phyloP scores from a whole-genome alignment of 108 stramenopile genomes.

The Cyclotella choctawhatcheeana region DNA sequence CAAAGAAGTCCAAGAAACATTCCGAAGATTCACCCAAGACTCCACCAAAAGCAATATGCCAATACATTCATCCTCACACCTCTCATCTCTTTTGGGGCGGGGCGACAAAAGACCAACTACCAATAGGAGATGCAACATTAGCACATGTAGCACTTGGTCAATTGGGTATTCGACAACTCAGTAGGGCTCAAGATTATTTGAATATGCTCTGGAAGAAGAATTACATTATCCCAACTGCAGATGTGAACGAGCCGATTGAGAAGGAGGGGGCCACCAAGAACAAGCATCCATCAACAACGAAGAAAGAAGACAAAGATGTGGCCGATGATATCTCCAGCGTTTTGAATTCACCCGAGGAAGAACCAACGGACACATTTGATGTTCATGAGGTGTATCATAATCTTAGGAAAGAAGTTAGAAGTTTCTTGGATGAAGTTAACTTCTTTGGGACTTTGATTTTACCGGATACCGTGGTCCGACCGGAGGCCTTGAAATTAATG shows the following conservation, averaged over 20 bases:
- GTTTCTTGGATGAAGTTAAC: slow-evolving; percentile 49
- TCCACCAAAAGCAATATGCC: slow-evolving; percentile 1
- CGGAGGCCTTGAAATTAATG: slow-evolving; percentile 15
- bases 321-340: neutral
- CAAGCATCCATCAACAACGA: neutral
- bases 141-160: slow-evolving; percentile 26
- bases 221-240: slow-evolving; percentile 22
- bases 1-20: neutral
- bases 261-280: slow-evolving; percentile 1
- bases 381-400: slow-evolving; percentile 54
- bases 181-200: slow-evolving; percentile 30
- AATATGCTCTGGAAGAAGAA: slow-evolving; percentile 18
- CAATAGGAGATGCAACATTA: slow-evolving; percentile 25
- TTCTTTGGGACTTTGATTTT: slow-evolving; percentile 45
- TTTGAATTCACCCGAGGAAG: too few species aligned
- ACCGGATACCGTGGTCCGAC: slow-evolving; percentile 15
- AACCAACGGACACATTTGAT: slow-evolving; percentile 5
- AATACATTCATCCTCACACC: slow-evolving; percentile 29
- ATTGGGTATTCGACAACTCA: slow-evolving; percentile 39
- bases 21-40: neutral
- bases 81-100: slow-evolving; percentile 51
- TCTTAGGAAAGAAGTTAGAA: slow-evolving; percentile 49
- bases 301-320: slow-evolving; percentile 4
- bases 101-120: slow-evolving; percentile 21
- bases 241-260: neutral